Evolutionary conservation across 495 filamentous ascomycete genomes (phyloP).

Genomic region (Hypoxylon rickii): DNA sequence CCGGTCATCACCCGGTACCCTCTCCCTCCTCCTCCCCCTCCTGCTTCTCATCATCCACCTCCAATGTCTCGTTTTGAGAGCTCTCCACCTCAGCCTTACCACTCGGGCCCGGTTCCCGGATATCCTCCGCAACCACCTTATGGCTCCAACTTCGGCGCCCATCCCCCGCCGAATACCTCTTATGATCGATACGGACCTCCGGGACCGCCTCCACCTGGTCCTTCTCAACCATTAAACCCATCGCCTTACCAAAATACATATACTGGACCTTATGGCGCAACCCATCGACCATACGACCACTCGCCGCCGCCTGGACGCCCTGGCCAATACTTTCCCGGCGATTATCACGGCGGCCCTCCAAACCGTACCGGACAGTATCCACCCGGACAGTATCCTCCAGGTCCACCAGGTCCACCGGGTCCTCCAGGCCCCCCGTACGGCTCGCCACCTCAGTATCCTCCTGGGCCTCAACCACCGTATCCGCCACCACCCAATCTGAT

Average conservation of each 20-base stretch:
- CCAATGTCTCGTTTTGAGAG: conserved; percentile 30
- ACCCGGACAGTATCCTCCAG: conserved; percentile 20
- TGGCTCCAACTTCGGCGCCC: conserved; percentile 27
- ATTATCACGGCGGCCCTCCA: conserved; percentile 18
- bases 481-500: conserved; percentile 27
- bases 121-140: conserved; percentile 35
- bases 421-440: conserved; percentile 22
- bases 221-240: conserved; percentile 37
- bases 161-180: conserved; percentile 27
- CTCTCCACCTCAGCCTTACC: conserved; percentile 40
- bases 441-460: conserved; percentile 24
- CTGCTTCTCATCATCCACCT: conserved; percentile 25
- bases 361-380: conserved; percentile 18
- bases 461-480: conserved; percentile 27
- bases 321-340: conserved; percentile 11
- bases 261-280: conserved; percentile 28
- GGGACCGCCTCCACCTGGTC: conserved; percentile 28
- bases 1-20: conserved; percentile 51
- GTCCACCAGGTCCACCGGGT: conserved; percentile 10
- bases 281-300: conserved; percentile 21
- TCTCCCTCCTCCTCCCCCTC: conserved; percentile 37
- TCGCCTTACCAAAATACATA: conserved; percentile 38
- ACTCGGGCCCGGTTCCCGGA: conserved; percentile 35
- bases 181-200: conserved; percentile 33
- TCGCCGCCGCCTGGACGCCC: conserved; percentile 20